Base-by-base conservation (phyloP, 2,329 filamentous ascomycete genomes). In the Colletotrichum filicis region DNA sequence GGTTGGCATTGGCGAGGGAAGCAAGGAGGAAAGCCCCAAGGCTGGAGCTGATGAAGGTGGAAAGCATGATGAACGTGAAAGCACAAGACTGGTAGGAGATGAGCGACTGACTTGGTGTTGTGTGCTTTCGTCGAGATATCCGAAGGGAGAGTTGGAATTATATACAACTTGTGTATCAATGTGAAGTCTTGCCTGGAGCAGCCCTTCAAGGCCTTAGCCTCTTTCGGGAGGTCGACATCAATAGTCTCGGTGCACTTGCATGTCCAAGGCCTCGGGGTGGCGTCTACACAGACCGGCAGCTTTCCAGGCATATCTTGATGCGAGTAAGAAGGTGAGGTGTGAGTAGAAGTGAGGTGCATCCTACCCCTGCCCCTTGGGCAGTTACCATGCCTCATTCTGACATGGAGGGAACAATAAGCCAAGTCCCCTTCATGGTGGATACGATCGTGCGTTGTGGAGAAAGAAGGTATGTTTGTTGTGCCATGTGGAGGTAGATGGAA, bases 391-490 rank as follows among this genome's bases (percentile, higher is more conserved):
- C 60, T 55, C 42, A n/a, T 65, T 70, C 66, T 73, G 56, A 65
- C 70, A 73, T 73, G 70, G 70, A 73, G 60, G 70, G 70, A 57
- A 70, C 66, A 70, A 73, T 28, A 65, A 55, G 59, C 56, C 56
- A 66, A 49, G 66, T 46, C 42, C 55, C 46, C 14, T 55, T n/a
- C 28, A 37, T 14, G 32, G 42, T 58, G 59, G 53, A 52, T 37
- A 67, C 66, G 59, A 67, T 52, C 52, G 46, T 5, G 55, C 53
- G 66, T 59, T 49, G 53, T 64, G 49, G 58, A 58, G 59, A 46
- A 49, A 57, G 59, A 72, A 52, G 64, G 68, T 62, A 28, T 37
- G 57, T 35, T 62, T 52, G 26, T 35, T 53, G 60, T 30, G 16
- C 46, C 37, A 14, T 28, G 66, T 57, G 63, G 32, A 57, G 57